Percentiles rank a stretch among this genome's conserved stretches.
phyloP scores from a whole-genome alignment of 1,284 basidiomycete genomes.

The Leccinum solheimii region DNA sequence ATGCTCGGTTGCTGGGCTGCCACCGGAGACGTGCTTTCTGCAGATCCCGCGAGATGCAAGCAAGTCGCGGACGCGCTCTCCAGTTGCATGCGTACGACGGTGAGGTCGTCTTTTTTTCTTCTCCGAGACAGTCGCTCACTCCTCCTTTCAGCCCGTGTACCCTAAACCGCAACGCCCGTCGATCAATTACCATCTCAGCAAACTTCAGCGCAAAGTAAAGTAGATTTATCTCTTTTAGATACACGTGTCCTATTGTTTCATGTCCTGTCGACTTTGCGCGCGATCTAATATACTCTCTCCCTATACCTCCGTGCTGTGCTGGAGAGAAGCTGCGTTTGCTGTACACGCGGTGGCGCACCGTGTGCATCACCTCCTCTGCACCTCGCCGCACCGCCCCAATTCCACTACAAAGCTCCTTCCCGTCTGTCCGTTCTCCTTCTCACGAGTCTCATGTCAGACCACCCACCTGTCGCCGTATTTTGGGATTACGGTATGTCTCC shows the following conservation, averaged over 20 bases:
- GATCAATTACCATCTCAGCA: conserved; percentile 84
- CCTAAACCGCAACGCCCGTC: conserved; percentile 67
- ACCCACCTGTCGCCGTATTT: conserved; percentile 52
- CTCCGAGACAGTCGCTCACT: neutral
- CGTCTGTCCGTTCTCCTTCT: conserved; percentile 6
- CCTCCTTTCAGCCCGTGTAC: conserved; percentile 52
- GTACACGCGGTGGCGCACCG: conserved; percentile 15
- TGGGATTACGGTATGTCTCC: conserved; percentile 59
- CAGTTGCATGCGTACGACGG: conserved; percentile 85
- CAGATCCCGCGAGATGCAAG: conserved; percentile 53
- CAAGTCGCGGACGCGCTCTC: conserved; percentile 68
- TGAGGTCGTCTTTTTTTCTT: conserved; percentile 40
- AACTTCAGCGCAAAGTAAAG: conserved; percentile 71
- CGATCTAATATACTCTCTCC: neutral
- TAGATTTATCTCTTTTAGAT: conserved; percentile 35
- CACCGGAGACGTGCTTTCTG: conserved; percentile 66
- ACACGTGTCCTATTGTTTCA: neutral
- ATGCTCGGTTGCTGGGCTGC: conserved; percentile 96
- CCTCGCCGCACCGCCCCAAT: neutral
- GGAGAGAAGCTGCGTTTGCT: conserved; percentile 6
- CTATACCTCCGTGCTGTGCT: neutral
- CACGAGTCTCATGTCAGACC: conserved; percentile 32
- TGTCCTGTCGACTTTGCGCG: neutral
- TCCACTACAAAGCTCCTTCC: conserved; percentile 24
- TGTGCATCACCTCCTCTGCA: neutral